phyloP scores from a whole-genome alignment of 768 basidiomycete species.

The Hygrophorus russula region DNA sequence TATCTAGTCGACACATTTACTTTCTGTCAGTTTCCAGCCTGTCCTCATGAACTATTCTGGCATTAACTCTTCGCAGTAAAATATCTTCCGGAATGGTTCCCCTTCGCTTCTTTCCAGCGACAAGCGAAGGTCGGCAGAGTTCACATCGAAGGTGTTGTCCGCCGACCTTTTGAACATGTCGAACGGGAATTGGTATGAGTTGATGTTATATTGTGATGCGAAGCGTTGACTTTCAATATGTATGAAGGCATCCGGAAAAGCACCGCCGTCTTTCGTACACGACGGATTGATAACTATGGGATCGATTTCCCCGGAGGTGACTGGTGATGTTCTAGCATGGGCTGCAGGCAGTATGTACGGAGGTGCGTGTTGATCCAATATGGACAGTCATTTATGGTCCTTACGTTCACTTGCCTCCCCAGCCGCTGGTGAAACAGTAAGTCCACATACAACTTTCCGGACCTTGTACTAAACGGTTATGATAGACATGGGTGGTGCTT shows the following conservation, averaged over 20 bases:
- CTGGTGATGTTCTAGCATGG: not conserved
- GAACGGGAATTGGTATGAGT: conserved; percentile 16
- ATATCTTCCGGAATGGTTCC: conserved; percentile 29
- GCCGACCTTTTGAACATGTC: conserved; percentile 20
- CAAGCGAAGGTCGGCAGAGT: conserved; percentile 22
- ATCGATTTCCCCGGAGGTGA: not conserved
- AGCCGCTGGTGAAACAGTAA: conserved; percentile 7
- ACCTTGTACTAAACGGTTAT: not conserved
- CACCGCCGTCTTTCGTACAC: conserved; percentile 2
- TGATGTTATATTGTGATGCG: not conserved
- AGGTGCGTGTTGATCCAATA: not conserved
- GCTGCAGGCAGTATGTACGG: conserved; percentile 1
- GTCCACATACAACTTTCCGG: not conserved
- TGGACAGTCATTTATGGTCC: too few relatives aligned
- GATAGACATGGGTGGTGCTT: conserved; percentile 14
- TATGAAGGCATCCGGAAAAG: not conserved
- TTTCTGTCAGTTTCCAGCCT: conserved; percentile 15
- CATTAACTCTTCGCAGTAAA: conserved; percentile 12
- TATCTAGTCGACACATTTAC: conserved; percentile 36
- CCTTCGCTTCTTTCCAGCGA: conserved; percentile 28
- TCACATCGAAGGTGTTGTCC: conserved; percentile 17
- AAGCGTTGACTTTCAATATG: not conserved
- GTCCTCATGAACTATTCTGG: not conserved
- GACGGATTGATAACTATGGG: not conserved
- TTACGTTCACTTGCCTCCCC: not conserved